Base-by-base conservation (phyloP, 2,329 filamentous ascomycete genomes). In the Exophiala bonariae region DNA sequence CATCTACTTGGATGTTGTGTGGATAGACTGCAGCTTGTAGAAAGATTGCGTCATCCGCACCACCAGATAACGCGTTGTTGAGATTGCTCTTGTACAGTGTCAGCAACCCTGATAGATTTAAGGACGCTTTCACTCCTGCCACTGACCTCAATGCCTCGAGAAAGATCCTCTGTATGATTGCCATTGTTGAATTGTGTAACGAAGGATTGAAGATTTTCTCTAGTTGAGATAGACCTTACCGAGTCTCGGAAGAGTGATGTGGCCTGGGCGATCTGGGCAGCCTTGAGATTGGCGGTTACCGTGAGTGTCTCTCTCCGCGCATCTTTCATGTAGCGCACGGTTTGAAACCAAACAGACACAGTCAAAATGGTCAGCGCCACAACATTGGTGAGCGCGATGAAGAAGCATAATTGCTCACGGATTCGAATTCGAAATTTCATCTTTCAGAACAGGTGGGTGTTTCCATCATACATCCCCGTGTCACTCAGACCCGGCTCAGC, bases 211-310 rank as follows among this genome's bases (percentile, higher is more conserved):
- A 81, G 71, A n/a, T 77, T 58, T 4, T 80, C 62, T 20, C 79
- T 71, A 0, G 87, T 89, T 6, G 85, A 75, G 38, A 93, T 85
- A 44, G 86, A 85, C 42, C 78, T 76, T 62, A 84, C 86, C 47
- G 82, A 85, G 20, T 86, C 86, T 68, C 89, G 81, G 56, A 95
- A 80, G 40, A 95, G 77, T 41, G 87, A 77, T 43, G 96, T 78
- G 63, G 89, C 86, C 41, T 88, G 85, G 4, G 85, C 76, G 52
- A 96, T 79, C 62, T 91, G 85, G 22, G 86, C 82, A 17, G 90
- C 86, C 66, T 95, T 95, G 62, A 95, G 81, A 3, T 86, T 89
- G 5, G 91, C 91, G 1, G 88, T 88, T 51, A 95, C 75, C 26
- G 82, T 72, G 39, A 96, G 80, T 41, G 84, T 80, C 43, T 79